Evolutionary conservation across 495 filamentous ascomycete species (phyloP), one percentile per base, ranked within the genome.

Genomic region (Neurospora intermedia): DNA sequence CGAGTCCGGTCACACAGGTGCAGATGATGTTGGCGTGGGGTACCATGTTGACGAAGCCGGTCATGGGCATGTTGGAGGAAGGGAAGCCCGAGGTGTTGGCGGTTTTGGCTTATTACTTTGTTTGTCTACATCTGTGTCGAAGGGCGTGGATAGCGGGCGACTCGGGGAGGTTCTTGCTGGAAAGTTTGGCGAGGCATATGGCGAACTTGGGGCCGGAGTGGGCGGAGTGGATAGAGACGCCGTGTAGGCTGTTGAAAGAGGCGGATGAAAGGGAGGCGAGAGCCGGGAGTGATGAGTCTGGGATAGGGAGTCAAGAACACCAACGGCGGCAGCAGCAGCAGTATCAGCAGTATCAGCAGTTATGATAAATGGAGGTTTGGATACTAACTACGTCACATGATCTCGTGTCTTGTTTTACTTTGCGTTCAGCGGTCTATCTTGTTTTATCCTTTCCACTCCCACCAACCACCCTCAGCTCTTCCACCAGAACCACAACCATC

Each of bases 41-140:
- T 2, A 71, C 73, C 8, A 74, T 81, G 76, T 71, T 81, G 13
- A 54, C 48, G 11, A 35, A 41, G 48, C 45, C 74, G 6, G 77
- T 81, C 43, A 75, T 77, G 13, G 41, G 20, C 3, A 74, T 81
- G 72, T 45, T 82, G 6, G 75, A 77, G 48, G 46, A 70, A 5
- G 76, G 73, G 5, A 39, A 73, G 6, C 78, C 80, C 0, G 79
- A 81, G 74, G 79, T 79, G 0, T 23, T 81, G 48, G 79, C 76
- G 2, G 43, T 81, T 3, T 71, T 82, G 6, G 77, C 72, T 3
- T 81, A 81, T 69, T 81, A 78, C 72, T 81, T 78, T 45, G 69
- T 80, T 18, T 75, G 77, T 5, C 62, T 82, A 15, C 76, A 81
- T 27, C 41, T 59, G 41, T 75, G 72, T 43, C 71, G 75, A 7